Conservation (phyloP, 73 alveolate genomes). For the Paramecium sexaurelia region DNA sequence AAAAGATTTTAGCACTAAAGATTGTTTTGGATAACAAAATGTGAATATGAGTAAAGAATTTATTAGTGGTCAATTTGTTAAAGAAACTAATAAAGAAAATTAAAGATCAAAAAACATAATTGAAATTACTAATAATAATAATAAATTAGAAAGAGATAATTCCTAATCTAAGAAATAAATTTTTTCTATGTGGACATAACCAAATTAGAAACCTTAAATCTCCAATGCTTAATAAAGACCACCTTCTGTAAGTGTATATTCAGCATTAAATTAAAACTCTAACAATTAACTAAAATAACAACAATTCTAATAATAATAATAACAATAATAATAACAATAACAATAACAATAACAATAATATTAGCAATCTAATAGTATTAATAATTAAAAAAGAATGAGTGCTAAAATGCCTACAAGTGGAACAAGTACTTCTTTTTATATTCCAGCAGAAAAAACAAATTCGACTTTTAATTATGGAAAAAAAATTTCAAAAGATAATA, state of each 20-base stretch:
- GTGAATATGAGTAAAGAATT: background rate
- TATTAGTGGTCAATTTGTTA: background rate
- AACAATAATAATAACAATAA: background rate
- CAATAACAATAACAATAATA: background rate
- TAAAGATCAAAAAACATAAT: background rate
- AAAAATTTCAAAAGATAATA: conserved; percentile 47
- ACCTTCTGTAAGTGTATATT: background rate
- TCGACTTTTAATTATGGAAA: background rate
- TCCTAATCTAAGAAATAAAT: background rate
- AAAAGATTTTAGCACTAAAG: background rate
- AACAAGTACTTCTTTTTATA: conserved; percentile 9
- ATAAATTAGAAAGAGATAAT: conserved; percentile 1
- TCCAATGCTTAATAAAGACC: background rate
- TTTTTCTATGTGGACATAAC: background rate
- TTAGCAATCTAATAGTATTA: background rate
- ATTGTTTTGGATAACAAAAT: background rate
- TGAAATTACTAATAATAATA: background rate
- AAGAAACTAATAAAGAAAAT: background rate
- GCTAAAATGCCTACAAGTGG: conserved; percentile 18
- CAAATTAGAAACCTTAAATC: background rate
- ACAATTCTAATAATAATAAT: background rate
- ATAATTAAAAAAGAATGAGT: conserved; percentile 17
- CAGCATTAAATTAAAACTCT: background rate
- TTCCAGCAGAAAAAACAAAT: background rate
- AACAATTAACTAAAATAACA: background rate